A percentile compares a stretch with the other conserved stretches of the same genome.
Evolutionary conservation across 2,329 filamentous ascomycete species (phyloP).

Genomic region (Tolypocladium pustulatum): DNA sequence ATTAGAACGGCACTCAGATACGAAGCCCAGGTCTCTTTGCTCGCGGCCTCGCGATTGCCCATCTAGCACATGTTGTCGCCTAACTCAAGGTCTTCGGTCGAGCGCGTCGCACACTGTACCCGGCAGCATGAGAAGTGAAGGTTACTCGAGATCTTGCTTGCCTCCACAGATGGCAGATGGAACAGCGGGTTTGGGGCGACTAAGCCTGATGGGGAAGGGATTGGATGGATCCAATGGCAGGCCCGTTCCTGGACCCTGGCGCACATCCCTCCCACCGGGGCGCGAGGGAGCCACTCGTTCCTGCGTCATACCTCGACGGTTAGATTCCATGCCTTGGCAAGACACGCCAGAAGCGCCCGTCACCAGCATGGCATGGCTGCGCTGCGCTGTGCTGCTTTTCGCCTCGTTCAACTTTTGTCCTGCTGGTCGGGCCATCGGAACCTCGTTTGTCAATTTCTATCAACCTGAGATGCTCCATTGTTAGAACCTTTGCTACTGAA

Average conservation of each 20-base stretch:
- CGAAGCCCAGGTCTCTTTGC: background rate
- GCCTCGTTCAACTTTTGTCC: background rate
- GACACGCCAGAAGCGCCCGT: background rate
- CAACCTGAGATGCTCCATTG: background rate
- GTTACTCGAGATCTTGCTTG: background rate
- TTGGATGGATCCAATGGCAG: background rate
- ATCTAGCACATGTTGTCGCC: too few species aligned
- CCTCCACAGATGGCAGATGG: background rate
- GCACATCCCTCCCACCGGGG: slow-evolving; percentile 1
- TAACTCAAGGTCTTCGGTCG: too few species aligned
- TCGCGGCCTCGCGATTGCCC: too few species aligned
- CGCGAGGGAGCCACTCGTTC: slow-evolving; percentile 4
- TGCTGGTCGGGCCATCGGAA: slow-evolving; percentile 4
- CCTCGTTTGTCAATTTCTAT: background rate
- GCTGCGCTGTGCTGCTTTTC: background rate
- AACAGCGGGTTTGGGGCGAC: background rate
- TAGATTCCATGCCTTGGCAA: background rate
- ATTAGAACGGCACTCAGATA: background rate
- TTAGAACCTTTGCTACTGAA: background rate
- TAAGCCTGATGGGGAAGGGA: background rate
- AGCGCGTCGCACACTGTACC: too few species aligned
- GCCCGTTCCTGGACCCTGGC: slow-evolving; percentile 5
- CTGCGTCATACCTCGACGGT: slow-evolving; percentile 6
- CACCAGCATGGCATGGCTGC: background rate
- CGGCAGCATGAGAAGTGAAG: too few species aligned